Conservation (phyloP, 768 basidiomycete species). For the Lanmaoa rubissima region DNA sequence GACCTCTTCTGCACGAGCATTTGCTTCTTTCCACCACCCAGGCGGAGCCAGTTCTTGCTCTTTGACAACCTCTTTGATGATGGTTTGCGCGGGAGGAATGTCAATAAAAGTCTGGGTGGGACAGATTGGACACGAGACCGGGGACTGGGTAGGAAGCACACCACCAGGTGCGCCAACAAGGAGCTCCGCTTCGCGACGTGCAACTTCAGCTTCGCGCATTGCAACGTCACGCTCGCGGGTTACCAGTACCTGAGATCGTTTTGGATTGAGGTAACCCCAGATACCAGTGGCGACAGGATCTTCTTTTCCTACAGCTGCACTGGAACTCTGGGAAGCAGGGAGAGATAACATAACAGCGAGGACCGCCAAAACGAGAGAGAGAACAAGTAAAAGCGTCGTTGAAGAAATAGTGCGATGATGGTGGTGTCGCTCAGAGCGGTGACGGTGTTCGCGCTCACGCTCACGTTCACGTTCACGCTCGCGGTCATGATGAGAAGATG, state of each 20-base stretch:
- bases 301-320: conserved; percentile 31
- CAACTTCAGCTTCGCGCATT: conserved; percentile 82
- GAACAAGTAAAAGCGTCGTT: conserved; percentile 81
- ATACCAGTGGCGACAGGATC: conserved; percentile 50
- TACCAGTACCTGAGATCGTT: conserved; percentile 77
- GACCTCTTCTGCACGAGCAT: conserved; percentile 73
- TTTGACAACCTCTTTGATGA: conserved; percentile 86
- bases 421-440: conserved; percentile 63
- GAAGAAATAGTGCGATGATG: conserved; percentile 87
- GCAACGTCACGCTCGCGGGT: conserved; percentile 79
- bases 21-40: conserved; percentile 72
- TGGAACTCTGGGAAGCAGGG: conserved; percentile 51
- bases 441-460: conserved; percentile 52
- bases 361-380: conserved; percentile 82
- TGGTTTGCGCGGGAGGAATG: conserved; percentile 66
- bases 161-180: conserved; percentile 83
- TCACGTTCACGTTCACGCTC: conserved; percentile 53
- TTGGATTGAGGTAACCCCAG: conserved; percentile 74
- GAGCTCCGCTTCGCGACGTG: conserved; percentile 83
- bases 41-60: conserved; percentile 77
- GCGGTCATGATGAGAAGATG: conserved; percentile 72
- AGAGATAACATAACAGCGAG: conserved; percentile 90
- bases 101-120: conserved; percentile 51
- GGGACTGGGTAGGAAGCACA: conserved; percentile 56
- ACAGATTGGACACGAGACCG: conserved; percentile 58